Percentiles rank a stretch among this genome's conserved stretches.
Evolutionary conservation across 768 basidiomycete genomes (phyloP).

Genomic region (Trametes meyenii): DNA sequence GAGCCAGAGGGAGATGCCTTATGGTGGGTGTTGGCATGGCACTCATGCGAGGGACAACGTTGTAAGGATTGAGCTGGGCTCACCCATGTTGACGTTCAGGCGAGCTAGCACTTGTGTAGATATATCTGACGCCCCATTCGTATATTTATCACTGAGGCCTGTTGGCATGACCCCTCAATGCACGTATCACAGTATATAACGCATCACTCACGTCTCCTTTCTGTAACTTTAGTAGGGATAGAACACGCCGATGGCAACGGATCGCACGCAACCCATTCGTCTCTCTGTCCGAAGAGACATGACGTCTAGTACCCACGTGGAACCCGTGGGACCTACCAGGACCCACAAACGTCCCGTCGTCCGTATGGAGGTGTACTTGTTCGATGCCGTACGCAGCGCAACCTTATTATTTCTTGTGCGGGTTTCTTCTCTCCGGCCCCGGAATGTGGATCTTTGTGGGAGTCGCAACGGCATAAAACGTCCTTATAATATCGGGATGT

Average conservation of each 20-base stretch:
- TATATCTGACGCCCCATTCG: no score
- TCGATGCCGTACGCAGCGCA: no score
- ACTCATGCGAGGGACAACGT: background rate
- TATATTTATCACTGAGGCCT: no score
- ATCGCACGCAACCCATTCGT: background rate
- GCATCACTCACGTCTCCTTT: background rate
- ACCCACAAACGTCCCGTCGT: conserved; percentile 11
- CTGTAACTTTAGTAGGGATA: background rate
- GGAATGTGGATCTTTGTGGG: no score
- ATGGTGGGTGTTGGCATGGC: background rate
- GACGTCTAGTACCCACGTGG: conserved; percentile 1
- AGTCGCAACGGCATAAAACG: no score
- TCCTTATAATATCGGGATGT: no score
- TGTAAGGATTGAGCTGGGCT: background rate
- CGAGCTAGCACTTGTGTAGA: no score
- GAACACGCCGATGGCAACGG: background rate
- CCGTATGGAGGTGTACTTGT: background rate
- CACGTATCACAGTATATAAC: background rate
- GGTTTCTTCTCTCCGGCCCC: no score
- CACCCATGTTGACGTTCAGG: background rate
- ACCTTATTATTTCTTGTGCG: no score
- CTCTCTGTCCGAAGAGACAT: background rate
- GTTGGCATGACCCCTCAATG: no score
- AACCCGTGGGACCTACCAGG: conserved; percentile 7
- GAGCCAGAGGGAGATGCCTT: conserved; percentile 72